Conservation (phyloP, 176 grass and related monocot species). For the Phragmites australis region DNA sequence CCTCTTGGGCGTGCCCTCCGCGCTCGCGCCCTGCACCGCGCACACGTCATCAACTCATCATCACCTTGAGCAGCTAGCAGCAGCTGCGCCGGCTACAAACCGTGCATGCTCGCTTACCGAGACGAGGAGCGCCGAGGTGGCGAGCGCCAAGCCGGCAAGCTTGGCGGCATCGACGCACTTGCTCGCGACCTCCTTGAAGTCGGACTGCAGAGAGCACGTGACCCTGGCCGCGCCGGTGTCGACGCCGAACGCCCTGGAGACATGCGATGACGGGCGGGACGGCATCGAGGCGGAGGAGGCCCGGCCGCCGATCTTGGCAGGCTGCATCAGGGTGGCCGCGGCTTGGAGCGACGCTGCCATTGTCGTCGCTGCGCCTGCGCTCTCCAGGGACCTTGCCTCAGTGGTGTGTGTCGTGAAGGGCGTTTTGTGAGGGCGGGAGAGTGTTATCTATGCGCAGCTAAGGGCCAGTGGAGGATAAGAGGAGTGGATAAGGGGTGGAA, state of each 20-base stretch:
- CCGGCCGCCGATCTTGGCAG: slow-evolving; percentile 62
- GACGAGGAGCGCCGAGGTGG: slow-evolving; percentile 75
- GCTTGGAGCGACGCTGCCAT: slow-evolving; percentile 91
- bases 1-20: slow-evolving; percentile 64
- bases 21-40: slow-evolving; percentile 57
- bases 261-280: slow-evolving; percentile 38
- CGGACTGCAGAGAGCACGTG: slow-evolving; percentile 65
- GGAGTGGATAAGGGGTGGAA: slow-evolving; percentile 56
- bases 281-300: slow-evolving; percentile 19
- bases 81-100: no score
- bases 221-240: slow-evolving; percentile 37
- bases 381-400: neutral
- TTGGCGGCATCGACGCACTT: slow-evolving; percentile 70
- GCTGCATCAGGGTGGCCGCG: slow-evolving; percentile 83
- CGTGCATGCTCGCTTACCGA: slow-evolving; percentile 41
- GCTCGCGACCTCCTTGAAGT: slow-evolving; percentile 54
- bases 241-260: slow-evolving; percentile 49
- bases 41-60: neutral
- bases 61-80: neutral
- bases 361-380: neutral
- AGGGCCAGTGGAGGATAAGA: slow-evolving; percentile 56
- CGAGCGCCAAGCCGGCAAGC: slow-evolving; percentile 79
- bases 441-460: slow-evolving; percentile 44
- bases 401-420: slow-evolving; percentile 30
- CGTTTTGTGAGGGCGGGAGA: slow-evolving; percentile 29